A percentile compares a stretch with the other conserved stretches of the same genome.
These are phyloP conservation scores for Gossypium gossypioides DNA, from an alignment of 441 rosid genomes.

Conservation along the genomic window DNA sequence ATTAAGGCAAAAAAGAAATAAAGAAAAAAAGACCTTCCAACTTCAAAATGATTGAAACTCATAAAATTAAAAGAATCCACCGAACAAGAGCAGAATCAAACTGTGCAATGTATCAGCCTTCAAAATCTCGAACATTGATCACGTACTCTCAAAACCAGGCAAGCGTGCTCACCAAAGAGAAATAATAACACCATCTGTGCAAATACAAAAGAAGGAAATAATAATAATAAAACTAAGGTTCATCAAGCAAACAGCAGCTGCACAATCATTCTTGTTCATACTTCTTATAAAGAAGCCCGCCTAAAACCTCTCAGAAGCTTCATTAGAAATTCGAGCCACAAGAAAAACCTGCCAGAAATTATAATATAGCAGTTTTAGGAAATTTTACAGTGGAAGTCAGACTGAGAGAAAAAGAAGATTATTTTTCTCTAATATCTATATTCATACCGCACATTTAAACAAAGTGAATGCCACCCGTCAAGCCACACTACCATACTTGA, in stretches of 20 bases:
- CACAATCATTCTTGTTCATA: constrained; percentile 27
- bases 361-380: constrained; percentile 7
- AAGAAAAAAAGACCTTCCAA: neutral
- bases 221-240: neutral
- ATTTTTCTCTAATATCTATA: neutral
- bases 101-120: neutral
- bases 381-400: neutral
- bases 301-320: constrained; percentile 39
- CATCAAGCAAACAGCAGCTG: constrained; percentile 24
- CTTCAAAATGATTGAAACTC: neutral
- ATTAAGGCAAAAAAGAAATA: no score
- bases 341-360: constrained; percentile 33
- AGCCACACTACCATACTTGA: constrained; percentile 36
- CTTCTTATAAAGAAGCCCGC: constrained; percentile 30
- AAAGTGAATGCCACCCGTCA: constrained; percentile 50
- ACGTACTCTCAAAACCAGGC: neutral
- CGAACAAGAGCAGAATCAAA: neutral
- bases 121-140: neutral
- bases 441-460: constrained; percentile 48
- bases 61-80: neutral
- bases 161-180: neutral
- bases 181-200: neutral
- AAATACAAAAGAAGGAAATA: neutral
- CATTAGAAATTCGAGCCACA: constrained; percentile 37
- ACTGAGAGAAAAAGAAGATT: neutral